Percentiles rank a stretch among this genome's conserved stretches.
phyloP scores from a whole-genome alignment of 2,329 filamentous ascomycete genomes.

The Zymoseptoria brevis region DNA sequence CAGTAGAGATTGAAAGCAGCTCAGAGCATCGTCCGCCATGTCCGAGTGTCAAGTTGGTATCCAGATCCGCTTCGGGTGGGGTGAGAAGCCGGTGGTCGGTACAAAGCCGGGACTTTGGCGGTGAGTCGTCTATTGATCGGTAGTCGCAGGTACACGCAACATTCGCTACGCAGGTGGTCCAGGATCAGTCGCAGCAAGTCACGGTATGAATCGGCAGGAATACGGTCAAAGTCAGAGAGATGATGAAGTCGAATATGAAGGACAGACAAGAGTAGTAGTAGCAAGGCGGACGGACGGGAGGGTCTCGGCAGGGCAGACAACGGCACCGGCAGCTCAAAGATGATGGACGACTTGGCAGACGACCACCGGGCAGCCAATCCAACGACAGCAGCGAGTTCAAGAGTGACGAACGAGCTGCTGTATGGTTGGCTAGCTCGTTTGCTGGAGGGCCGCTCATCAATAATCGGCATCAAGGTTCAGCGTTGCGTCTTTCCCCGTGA shows the following conservation, averaged over 20 bases:
- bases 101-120: background rate
- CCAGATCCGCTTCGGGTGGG: background rate
- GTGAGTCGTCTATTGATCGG: background rate
- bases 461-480: background rate
- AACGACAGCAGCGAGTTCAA: background rate
- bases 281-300: background rate
- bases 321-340: background rate
- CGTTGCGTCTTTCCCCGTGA: background rate
- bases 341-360: background rate
- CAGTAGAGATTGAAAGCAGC: slow-evolving; percentile 22
- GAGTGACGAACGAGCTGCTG: background rate
- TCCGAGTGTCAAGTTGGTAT: background rate
- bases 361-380: background rate
- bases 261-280: background rate
- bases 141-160: background rate
- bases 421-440: background rate
- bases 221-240: no score
- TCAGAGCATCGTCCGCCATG: slow-evolving; percentile 28
- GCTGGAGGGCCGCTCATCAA: no score
- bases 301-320: background rate
- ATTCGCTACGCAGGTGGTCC: background rate
- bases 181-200: background rate
- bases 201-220: no score
- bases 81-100: background rate
- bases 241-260: no score